Conservation (phyloP, 495 filamentous ascomycete genomes). For the Podospora anserina region DNA sequence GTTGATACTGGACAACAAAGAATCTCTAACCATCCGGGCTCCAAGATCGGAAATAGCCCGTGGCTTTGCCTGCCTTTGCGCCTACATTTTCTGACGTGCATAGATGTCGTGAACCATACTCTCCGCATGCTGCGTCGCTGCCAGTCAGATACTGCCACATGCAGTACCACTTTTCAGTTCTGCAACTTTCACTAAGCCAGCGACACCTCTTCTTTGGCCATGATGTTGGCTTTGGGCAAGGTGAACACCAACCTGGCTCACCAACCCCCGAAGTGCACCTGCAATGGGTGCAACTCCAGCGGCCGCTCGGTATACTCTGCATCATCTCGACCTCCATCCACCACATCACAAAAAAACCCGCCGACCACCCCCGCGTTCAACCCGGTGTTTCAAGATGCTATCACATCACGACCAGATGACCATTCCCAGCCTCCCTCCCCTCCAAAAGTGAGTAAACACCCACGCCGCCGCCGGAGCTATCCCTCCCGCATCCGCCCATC, state of each 20-base stretch:
- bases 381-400: too few species aligned
- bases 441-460: background rate
- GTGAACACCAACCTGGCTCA: background rate
- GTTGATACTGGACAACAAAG: background rate
- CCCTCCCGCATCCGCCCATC: background rate
- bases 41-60: background rate
- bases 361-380: too few species aligned
- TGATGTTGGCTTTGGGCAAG: background rate
- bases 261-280: background rate
- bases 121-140: background rate
- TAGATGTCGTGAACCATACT: background rate
- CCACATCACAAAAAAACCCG: too few species aligned
- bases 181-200: background rate
- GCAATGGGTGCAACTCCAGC: background rate
- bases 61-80: background rate
- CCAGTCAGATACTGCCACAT: background rate
- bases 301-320: background rate
- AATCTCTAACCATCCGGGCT: background rate
- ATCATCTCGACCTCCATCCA: background rate
- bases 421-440: too few species aligned
- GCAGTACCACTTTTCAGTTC: background rate
- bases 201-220: background rate
- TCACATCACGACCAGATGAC: too few species aligned
- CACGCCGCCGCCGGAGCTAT: background rate
- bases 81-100: background rate